phyloP scores from a whole-genome alignment of 768 basidiomycete genomes.

The Suillus hirtellus region DNA sequence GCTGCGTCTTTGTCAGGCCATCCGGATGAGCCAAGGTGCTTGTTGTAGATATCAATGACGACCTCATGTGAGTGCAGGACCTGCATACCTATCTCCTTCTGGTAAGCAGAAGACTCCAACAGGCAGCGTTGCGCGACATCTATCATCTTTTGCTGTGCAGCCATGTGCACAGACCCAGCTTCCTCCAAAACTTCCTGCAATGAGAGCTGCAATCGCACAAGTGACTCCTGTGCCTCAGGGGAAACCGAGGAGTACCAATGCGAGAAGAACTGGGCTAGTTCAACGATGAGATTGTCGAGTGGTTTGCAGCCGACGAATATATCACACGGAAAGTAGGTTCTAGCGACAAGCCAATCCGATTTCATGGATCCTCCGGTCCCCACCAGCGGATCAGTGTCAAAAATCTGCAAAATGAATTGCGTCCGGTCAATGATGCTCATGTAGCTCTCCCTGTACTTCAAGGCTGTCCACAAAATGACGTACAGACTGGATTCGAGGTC shows the following conservation, averaged over 20 bases:
- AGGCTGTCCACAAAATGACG: background rate
- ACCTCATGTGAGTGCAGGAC: background rate
- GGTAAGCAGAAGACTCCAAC: background rate
- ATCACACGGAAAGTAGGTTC: background rate
- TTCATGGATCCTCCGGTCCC: background rate
- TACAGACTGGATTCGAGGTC: slow-evolving; percentile 5
- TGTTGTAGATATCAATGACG: background rate
- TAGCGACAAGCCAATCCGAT: background rate
- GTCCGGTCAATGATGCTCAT: background rate
- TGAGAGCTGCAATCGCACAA: background rate
- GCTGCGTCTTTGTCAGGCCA: background rate
- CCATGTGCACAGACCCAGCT: background rate
- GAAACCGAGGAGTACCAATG: background rate
- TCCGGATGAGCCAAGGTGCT: background rate
- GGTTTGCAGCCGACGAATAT: background rate
- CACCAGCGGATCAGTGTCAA: background rate
- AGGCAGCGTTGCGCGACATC: background rate
- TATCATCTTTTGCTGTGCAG: background rate
- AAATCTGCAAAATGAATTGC: background rate
- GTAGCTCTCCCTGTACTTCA: background rate
- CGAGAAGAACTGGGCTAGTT: background rate
- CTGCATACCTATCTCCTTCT: background rate
- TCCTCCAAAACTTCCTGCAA: background rate
- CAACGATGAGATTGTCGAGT: background rate
- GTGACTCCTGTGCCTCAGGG: background rate